These are phyloP conservation scores for Tubosaeta sp. DNA, from an alignment of 768 basidiomycete genomes.

Conservation along the genomic window DNA sequence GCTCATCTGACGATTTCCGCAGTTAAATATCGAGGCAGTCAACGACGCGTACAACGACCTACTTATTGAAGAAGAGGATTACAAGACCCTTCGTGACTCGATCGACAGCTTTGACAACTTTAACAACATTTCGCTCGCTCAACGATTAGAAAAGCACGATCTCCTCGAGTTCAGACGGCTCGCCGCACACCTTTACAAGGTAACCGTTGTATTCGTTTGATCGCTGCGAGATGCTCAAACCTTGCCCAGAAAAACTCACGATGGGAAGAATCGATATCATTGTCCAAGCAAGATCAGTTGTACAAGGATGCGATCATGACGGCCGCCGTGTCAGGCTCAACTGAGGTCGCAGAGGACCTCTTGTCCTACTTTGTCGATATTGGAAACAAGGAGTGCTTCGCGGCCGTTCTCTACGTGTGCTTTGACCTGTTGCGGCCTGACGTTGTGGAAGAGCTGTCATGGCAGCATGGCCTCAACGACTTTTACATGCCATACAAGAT, in stretches of 20 bases:
- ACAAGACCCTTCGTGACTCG: slow-evolving; percentile 94
- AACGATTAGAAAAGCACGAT: slow-evolving; percentile 82
- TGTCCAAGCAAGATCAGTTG: slow-evolving; percentile 94
- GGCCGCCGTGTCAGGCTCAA: slow-evolving; percentile 77
- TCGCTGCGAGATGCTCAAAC: neutral
- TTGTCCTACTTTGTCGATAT: slow-evolving; percentile 97
- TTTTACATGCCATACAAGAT: slow-evolving; percentile 97
- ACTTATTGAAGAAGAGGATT: slow-evolving; percentile 99
- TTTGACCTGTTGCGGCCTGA: slow-evolving; percentile 95
- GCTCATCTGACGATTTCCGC: slow-evolving; percentile 8
- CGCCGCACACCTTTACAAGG: slow-evolving; percentile 96
- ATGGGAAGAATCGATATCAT: slow-evolving; percentile 94
- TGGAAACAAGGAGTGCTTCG: slow-evolving; percentile 97
- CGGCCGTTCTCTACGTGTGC: slow-evolving; percentile 83
- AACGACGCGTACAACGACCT: slow-evolving; percentile 98
- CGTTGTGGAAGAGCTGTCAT: slow-evolving; percentile 89
- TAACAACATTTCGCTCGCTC: slow-evolving; percentile 84
- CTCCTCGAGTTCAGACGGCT: slow-evolving; percentile 93
- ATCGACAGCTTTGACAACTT: slow-evolving; percentile 99
- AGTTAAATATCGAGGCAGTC: slow-evolving; percentile 95
- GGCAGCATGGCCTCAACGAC: slow-evolving; percentile 94
- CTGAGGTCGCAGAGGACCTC: slow-evolving; percentile 91
- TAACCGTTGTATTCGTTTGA: slow-evolving; percentile 20
- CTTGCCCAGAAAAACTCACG: slow-evolving; percentile 75
- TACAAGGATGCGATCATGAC: slow-evolving; percentile 97